A percentile compares a stretch with the other conserved stretches of the same genome.
Evolutionary conservation across 441 rosid genomes (phyloP).

Genomic region (Croton laevigatus): DNA sequence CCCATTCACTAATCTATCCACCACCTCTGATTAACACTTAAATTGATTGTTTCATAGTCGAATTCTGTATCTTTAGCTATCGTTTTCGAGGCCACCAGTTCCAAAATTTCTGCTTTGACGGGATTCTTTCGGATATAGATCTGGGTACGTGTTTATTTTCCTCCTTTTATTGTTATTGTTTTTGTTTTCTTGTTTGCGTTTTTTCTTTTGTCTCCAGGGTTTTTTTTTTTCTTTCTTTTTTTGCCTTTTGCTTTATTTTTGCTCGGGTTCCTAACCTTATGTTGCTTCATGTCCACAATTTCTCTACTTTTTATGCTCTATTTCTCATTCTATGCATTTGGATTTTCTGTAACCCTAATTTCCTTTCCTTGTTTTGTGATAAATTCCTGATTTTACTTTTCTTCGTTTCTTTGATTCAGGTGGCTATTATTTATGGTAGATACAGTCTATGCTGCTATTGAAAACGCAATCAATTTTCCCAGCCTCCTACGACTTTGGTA

Average conservation of each 20-base stretch:
- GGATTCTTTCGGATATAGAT: slow-evolving; percentile 2
- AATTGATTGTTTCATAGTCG: background rate
- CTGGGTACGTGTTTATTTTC: slow-evolving; percentile 12
- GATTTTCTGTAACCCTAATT: slow-evolving; percentile 14
- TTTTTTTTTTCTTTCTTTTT: background rate
- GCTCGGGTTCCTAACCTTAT: background rate
- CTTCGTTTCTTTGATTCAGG: background rate
- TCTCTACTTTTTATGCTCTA: background rate
- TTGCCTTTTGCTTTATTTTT: background rate
- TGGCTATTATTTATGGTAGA: background rate
- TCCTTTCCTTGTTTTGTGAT: background rate
- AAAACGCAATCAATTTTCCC: background rate
- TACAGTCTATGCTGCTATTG: background rate
- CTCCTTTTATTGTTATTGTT: background rate
- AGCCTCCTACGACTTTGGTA: background rate
- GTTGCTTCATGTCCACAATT: background rate
- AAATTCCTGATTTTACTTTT: background rate
- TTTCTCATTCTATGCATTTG: background rate
- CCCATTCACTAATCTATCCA: background rate
- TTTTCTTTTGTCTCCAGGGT: background rate
- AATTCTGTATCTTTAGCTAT: background rate
- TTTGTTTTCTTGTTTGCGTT: background rate
- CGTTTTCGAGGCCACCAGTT: background rate
- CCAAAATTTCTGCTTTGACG: background rate
- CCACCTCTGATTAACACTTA: background rate